Evolutionary conservation across 2,329 filamentous ascomycete species (phyloP).

Genomic region (Pseudogymnoascus sp.): DNA sequence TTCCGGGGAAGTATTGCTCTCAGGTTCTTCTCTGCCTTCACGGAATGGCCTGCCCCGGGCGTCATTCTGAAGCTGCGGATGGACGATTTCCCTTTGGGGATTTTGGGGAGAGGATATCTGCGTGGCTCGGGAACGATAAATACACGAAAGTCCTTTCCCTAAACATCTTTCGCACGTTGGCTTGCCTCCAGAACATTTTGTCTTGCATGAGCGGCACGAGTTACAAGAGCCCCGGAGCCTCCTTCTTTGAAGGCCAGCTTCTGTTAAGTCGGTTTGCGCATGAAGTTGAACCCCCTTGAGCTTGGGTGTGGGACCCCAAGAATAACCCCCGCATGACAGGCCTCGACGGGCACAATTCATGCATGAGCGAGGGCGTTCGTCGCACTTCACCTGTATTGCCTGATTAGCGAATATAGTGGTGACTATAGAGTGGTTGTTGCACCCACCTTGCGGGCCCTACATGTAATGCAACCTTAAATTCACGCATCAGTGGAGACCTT

Average conservation of each 20-base stretch:
- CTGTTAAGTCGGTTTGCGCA: slow-evolving; percentile 12
- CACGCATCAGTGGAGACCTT: background rate
- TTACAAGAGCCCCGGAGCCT: slow-evolving; percentile 19
- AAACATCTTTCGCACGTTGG: slow-evolving; percentile 15
- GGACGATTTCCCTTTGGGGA: background rate
- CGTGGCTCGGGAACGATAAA: slow-evolving; percentile 11
- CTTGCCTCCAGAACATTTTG: slow-evolving; percentile 17
- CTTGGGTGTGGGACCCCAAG: background rate
- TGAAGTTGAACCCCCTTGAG: background rate
- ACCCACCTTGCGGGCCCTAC: slow-evolving; percentile 9
- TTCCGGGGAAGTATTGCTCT: background rate
- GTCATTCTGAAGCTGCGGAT: background rate
- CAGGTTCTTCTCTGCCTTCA: background rate
- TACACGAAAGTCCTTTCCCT: slow-evolving; percentile 15
- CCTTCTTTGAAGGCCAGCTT: slow-evolving; percentile 19
- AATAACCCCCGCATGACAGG: background rate
- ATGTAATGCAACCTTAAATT: slow-evolving; percentile 7
- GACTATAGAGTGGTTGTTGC: background rate
- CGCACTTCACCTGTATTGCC: slow-evolving; percentile 6
- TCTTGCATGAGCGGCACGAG: slow-evolving; percentile 17
- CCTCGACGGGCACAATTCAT: slow-evolving; percentile 7
- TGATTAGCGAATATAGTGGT: background rate
- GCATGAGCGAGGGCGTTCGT: slow-evolving; percentile 8
- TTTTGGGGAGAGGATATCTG: background rate
- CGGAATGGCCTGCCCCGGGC: background rate